A percentile compares a stretch with the other conserved stretches of the same genome.
These are phyloP conservation scores for Saccharum spontaneum DNA, from an alignment of 176 grass and related monocot species.

Conservation along the genomic window DNA sequence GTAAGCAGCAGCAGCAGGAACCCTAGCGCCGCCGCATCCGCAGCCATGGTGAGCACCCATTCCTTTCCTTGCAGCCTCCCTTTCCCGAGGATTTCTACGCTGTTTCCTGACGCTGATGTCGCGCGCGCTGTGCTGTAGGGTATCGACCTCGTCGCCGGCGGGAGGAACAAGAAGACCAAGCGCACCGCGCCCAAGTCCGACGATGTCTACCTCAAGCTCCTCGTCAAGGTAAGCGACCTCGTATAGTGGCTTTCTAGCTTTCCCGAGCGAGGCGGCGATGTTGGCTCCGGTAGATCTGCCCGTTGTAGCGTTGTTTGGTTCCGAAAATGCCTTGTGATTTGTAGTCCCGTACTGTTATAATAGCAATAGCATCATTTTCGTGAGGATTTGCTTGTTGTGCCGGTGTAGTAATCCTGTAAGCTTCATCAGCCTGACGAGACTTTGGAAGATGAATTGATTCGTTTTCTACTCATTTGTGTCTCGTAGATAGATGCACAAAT, in stretches of 20 bases:
- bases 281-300: not conserved
- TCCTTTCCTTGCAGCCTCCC: not conserved
- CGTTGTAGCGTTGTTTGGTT: not conserved
- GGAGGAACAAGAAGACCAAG: slow-evolving; percentile 74
- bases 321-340: not conserved
- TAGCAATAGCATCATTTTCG: not conserved
- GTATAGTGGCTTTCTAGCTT: not conserved
- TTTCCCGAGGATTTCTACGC: too few species aligned
- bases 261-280: not conserved
- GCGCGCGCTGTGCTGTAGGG: slow-evolving; percentile 14
- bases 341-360: not conserved
- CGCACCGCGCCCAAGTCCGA: slow-evolving; percentile 66
- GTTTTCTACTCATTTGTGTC: not conserved
- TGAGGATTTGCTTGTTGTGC: not conserved
- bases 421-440: not conserved
- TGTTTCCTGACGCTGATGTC: not conserved
- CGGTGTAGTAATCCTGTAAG: not conserved
- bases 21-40: slow-evolving; percentile 33
- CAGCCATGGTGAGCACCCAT: not conserved
- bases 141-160: slow-evolving; percentile 74
- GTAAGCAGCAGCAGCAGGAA: slow-evolving; percentile 30
- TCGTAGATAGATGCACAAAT: not conserved
- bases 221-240: slow-evolving; percentile 53
- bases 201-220: slow-evolving; percentile 77
- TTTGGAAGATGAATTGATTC: not conserved